Evolutionary conservation across 192 early-diverging fungal genomes (phyloP).

Genomic region (Piromyces sp.): DNA sequence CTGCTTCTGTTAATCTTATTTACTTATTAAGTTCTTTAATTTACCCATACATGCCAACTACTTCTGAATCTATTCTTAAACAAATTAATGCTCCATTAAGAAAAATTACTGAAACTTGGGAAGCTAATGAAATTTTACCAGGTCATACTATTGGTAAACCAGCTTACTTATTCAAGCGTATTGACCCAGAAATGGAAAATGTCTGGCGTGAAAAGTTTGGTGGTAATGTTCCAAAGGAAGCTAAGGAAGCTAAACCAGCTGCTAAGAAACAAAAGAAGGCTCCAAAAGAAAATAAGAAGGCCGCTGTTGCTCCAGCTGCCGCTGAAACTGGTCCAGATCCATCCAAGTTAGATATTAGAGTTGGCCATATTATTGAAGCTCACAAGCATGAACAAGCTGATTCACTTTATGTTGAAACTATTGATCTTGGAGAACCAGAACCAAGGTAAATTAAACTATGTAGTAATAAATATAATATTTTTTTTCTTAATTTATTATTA

Average conservation of each 20-base stretch:
- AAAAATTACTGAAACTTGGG: constrained; percentile 56
- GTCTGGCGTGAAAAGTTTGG: constrained; percentile 63
- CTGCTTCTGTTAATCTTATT: constrained; percentile 63
- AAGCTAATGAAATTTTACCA: constrained; percentile 44
- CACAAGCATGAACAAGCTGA: constrained; percentile 49
- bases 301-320: not conserved
- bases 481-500: too few species aligned
- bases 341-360: constrained; percentile 32
- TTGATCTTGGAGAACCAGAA: constrained; percentile 70
- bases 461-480: too few species aligned
- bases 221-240: constrained; percentile 18
- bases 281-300: not conserved
- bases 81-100: constrained; percentile 74
- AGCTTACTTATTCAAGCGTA: constrained; percentile 78
- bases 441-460: not conserved
- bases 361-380: constrained; percentile 38
- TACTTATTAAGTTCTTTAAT: constrained; percentile 76
- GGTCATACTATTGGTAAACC: constrained; percentile 73
- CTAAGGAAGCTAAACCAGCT: not conserved
- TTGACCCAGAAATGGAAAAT: constrained; percentile 72
- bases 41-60: constrained; percentile 84
- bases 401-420: constrained; percentile 85
- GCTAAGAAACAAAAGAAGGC: not conserved
- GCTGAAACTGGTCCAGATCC: constrained; percentile 8
- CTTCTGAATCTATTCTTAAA: constrained; percentile 52